Evolutionary conservation across 148 eudicot species (phyloP).

Genomic region (Dysphania ambrosioides): DNA sequence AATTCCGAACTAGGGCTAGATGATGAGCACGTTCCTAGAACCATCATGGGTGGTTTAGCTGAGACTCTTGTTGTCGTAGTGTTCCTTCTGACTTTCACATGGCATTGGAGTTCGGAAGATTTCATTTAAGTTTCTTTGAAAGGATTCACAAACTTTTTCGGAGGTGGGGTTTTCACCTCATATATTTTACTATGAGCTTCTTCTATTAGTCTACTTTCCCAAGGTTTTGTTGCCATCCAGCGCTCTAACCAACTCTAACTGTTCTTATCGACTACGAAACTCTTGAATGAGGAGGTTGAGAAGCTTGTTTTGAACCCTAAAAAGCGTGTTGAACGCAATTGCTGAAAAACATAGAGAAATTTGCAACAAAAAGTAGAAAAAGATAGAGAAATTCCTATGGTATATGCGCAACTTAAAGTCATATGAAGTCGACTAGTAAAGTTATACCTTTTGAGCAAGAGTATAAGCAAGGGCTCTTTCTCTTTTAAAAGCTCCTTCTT

Average conservation of each 20-base stretch:
- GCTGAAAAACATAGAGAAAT: constrained; percentile 30
- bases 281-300: constrained; percentile 43
- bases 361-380: no score
- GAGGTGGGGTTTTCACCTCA: constrained; percentile 54
- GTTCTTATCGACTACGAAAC: constrained; percentile 49
- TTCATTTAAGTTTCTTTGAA: constrained; percentile 29
- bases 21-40: constrained; percentile 51
- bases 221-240: constrained; percentile 96
- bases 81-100: constrained; percentile 65
- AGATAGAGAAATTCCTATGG: no score
- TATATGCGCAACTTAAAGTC: no score
- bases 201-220: constrained; percentile 89
- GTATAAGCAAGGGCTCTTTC: constrained; percentile 94
- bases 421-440: neutral
- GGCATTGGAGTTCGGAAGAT: constrained; percentile 47
- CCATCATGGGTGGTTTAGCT: constrained; percentile 58
- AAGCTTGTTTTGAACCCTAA: constrained; percentile 33
- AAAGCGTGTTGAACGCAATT: constrained; percentile 51
- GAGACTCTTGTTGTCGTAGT: constrained; percentile 66
- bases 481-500: constrained; percentile 88
- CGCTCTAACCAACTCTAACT: constrained; percentile 95
- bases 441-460: constrained; percentile 72
- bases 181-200: constrained; percentile 37
- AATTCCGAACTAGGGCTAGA: constrained; percentile 89
- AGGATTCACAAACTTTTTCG: constrained; percentile 32